Evolutionary conservation across 352 stramenopile genomes (phyloP), one percentile per base, ranked within the genome.

Genomic region (Pythium folliculosum): DNA sequence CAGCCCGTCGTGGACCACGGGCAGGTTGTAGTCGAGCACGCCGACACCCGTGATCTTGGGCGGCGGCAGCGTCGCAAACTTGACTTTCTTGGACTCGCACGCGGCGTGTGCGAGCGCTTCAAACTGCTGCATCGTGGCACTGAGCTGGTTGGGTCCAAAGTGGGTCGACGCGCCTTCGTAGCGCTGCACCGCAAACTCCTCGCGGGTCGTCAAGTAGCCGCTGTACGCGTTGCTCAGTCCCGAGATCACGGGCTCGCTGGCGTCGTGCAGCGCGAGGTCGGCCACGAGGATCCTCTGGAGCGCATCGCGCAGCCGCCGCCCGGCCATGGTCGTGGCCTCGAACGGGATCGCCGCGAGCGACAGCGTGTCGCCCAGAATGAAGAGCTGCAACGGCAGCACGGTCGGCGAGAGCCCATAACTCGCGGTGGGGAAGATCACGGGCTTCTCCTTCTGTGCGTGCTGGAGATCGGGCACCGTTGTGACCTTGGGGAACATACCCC

Each of bases 161-260:
- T 95, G 86, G 30, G 88, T 96, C 21, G 86, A 96, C 14, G 89
- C 88, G n/a, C 89, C 89, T 83, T 96, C 89, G 64, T 96, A 96
- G 5, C 88, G 82, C 66, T 96, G 89, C 5, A 93, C 78, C 0
- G 87, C 75, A 51, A 95, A 96, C 64, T 96, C 89, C 63, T 96
- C 89, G 2, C 82, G 78, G 5, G 89, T 96, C 9, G 88, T 90
- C 62, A 96, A 75, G 67, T 96, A 96, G 5, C 86, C 88, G 48
- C 84, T 84, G 67, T 96, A 96, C 3, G 84, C 88, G 59, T 96
- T 96, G 48, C 75, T 87, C 23, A 94, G 65, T 5, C 86, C 86
- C 17, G 86, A 81, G 38, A 96, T 82, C 27, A 94, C 78, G 1
- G 86, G 81, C 40, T 88, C 72, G 23, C 77, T 54, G 6, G 61